Base-by-base conservation (phyloP, 768 basidiomycete genomes). In the Termitomyces heimii region DNA sequence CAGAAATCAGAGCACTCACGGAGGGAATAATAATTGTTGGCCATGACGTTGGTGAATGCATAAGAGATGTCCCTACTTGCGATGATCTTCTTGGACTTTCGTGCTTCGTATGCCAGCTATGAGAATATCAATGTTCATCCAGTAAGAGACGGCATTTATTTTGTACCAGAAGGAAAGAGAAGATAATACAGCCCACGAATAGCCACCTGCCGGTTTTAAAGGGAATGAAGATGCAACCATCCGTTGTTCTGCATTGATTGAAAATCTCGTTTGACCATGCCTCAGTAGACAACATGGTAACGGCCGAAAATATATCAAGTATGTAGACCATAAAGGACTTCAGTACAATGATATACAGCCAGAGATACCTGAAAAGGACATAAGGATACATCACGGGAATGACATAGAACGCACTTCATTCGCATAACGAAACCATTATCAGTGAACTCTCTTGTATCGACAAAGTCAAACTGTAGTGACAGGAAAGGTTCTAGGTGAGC, bases 21-120 rank as follows among this genome's bases (percentile, higher is more conserved):
- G 43, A 98, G 85, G 40, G 92, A 94, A 73, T 97, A 98, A 73
- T 98, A 98, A 69, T 94, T 83, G 69, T 98, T 92, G 55, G 93
- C 92, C 86, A 97, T 88, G 67, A 98, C 83, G 68, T 98, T 98
- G 64, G 97, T 98, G 76, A 96, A 98, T 35, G 95, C 93, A 67
- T 94, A 98, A 28, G 94, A 94, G 60, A 99, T 98, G 71, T 99
- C 97, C 62, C 94, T 85, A 68, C 92, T 94, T 35, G 85, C 85
- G 68, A 99, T 89, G 69, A 99, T 97, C 72, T 89, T 91, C 75
- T 93, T 90, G 24, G 96, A 68, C 72, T 98, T 98, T 70, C 86
- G 84, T 1, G 86, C 81, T 70, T 99, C 97, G 71, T 98, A 99
- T 7, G 85, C 90, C 63, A 98, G 74, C 94, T 94, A 57, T 26